Evolutionary conservation across 352 stramenopile genomes (phyloP).

Genomic region (Phytophthora chlamydospora): DNA sequence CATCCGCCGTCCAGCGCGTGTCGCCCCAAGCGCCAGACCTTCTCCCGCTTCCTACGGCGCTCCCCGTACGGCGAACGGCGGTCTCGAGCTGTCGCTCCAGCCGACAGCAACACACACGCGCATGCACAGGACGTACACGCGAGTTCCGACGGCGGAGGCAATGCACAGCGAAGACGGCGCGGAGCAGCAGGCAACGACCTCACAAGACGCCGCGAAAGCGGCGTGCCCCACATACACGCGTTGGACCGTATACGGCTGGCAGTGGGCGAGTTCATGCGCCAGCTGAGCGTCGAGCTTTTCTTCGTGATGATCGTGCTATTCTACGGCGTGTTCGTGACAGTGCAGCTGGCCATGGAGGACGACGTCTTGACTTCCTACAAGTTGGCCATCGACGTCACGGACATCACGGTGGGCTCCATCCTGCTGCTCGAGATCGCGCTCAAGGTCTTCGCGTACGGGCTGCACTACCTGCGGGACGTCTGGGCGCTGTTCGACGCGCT

Average conservation of each 20-base stretch:
- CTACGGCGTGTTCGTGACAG: constrained; percentile 85
- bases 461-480: constrained; percentile 64
- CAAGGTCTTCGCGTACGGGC: constrained; percentile 81
- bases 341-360: constrained; percentile 83
- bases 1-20: constrained; percentile 35
- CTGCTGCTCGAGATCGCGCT: constrained; percentile 81
- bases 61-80: constrained; percentile 69
- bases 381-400: constrained; percentile 73
- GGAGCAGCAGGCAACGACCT: constrained; percentile 50
- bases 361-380: constrained; percentile 61
- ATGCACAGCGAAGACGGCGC: constrained; percentile 33
- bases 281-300: constrained; percentile 87
- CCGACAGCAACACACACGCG: constrained; percentile 35
- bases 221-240: constrained; percentile 32
- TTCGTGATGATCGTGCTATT: constrained; percentile 89
- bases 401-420: constrained; percentile 86
- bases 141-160: constrained; percentile 2
- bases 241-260: constrained; percentile 54
- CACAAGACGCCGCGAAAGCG: constrained; percentile 37
- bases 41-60: constrained; percentile 63
- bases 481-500: constrained; percentile 86
- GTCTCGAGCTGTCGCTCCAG: constrained; percentile 64
- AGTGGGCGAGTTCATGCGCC: constrained; percentile 83
- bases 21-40: constrained; percentile 63
- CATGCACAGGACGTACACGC: neutral